Evolutionary conservation across 148 eudicot genomes (phyloP), one percentile per base, ranked within the genome.

Genomic region (Silene conica): DNA sequence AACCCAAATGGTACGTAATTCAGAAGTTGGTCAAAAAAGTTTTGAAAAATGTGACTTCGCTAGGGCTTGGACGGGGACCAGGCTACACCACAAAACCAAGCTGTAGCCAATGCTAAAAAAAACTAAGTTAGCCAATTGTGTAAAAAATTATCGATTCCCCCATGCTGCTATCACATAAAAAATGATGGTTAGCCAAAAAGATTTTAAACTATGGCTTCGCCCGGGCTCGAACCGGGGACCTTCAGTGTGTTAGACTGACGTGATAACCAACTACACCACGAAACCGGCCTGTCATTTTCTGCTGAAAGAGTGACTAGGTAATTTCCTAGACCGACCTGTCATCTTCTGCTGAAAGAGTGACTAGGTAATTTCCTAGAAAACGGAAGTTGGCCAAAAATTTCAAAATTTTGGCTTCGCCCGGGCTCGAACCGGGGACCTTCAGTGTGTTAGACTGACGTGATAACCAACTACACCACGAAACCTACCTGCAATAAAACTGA

Each of bases 261-360:
- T 89, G 93, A 91, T 91, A 91, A 92, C 92, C 96, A 92, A 87
- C 97, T 90, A 87, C 97, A 90, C 97, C 94, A 92, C 94, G 92
- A 92, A 74, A 92, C 97, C n/a, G n/a, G n/a, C n/a, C n/a, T n/a
- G n/a, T n/a, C n/a, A n/a, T n/a, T n/a, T n/a, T n/a, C n/a, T n/a
- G n/a, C n/a, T n/a, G n/a, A n/a, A n/a, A n/a, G n/a, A n/a, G n/a
- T n/a, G n/a, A n/a, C n/a, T n/a, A n/a, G n/a, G n/a, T n/a, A n/a
- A n/a, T n/a, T n/a, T n/a, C n/a, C n/a, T n/a, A n/a, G n/a, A n/a
- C n/a, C n/a, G n/a, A n/a, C n/a, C n/a, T n/a, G n/a, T n/a, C n/a
- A n/a, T n/a, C n/a, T n/a, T n/a, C n/a, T n/a, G n/a, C n/a, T n/a
- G n/a, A n/a, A n/a, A n/a, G n/a, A n/a, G n/a, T n/a, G n/a, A n/a